Base-by-base conservation (phyloP, 1,284 basidiomycete species). In the Pseudozyma pruni region DNA sequence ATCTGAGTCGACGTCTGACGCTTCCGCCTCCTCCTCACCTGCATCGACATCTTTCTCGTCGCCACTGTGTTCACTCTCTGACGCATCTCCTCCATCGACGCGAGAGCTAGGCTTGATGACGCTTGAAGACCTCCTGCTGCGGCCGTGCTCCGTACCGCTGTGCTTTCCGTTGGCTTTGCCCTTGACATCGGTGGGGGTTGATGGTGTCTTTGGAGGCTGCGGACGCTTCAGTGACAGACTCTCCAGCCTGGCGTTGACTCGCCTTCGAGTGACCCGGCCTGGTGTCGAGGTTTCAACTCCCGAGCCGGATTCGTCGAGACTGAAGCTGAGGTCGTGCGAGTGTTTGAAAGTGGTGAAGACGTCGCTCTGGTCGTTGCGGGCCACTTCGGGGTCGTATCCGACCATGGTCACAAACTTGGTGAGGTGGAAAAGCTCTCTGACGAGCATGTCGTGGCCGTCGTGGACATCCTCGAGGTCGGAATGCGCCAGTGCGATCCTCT, bases 381-480 rank as follows among this genome's bases (percentile, higher is more conserved):
- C 71, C 3, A 67, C 43, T n/a, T 61, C 56, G 2, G 74, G 74
- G 37, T 80, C 76, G 53, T 74, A 78, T n/a, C 69, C 71, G 23
- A 77, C 56, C 50, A 63, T 61, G 17, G 76, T 79, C 35, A 80
- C 73, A 22, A 78, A 78, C 31, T 78, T 75, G 60, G 69, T 55
- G 25, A 80, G 57, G 43, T 79, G 78, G 29, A 73, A 78, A 5
- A 77, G 62, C 63, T 77, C 78, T 20, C 75, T 59, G 10, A 80
- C 72, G 16, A 79, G 63, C 52, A 63, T 66, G 32, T 77, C 78
- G 39, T 80, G 78, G 32, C 62, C 51, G 10, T 68, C 56, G 32
- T 74, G 72, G 11, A 74, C 57, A 11, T 62, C 51, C 19, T 78
- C 74, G 31, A 76, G 57, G 23, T 72, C 55, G 7, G 55, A 50